phyloP scores from a whole-genome alignment of 2,329 filamentous ascomycete species.

The Monosporascus sp. region DNA sequence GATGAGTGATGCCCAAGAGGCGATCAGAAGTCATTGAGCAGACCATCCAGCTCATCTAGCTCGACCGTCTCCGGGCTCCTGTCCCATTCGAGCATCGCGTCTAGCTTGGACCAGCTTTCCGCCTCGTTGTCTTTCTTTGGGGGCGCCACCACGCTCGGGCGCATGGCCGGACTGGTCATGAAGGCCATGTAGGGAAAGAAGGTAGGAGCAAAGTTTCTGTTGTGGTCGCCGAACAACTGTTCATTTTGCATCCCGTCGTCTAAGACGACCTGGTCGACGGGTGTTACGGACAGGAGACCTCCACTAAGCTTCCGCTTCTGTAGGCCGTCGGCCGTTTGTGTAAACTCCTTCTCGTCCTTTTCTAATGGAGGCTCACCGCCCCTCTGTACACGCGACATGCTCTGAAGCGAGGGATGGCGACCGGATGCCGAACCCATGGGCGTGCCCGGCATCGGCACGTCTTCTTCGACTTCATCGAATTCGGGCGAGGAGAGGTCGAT shows the following conservation, averaged over 20 bases:
- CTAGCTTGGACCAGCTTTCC: conserved; percentile 40
- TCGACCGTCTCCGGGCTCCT: conserved; percentile 83
- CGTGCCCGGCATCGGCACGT: conserved; percentile 52
- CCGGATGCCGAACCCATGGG: conserved; percentile 52
- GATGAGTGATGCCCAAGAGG: background rate
- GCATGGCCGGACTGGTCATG: conserved; percentile 52
- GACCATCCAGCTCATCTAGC: conserved; percentile 84
- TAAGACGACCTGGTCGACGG: conserved; percentile 30
- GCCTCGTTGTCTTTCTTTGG: conserved; percentile 36
- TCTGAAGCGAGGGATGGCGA: conserved; percentile 27
- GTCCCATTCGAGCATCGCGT: conserved; percentile 51
- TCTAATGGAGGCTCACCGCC: conserved; percentile 86
- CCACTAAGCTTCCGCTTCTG: conserved; percentile 58
- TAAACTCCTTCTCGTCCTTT: conserved; percentile 94
- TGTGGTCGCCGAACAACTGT: conserved; percentile 45
- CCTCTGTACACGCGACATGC: conserved; percentile 55
- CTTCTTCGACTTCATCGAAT: conserved; percentile 68
- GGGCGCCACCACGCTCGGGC: conserved; percentile 39
- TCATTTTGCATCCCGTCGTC: conserved; percentile 45
- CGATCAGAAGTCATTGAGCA: conserved; percentile 68
- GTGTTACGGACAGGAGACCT: conserved; percentile 32
- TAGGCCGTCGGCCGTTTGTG: conserved; percentile 84
- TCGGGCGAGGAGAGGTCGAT: conserved; percentile 85
- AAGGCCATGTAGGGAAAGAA: conserved; percentile 35
- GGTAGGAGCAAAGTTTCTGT: conserved; percentile 26